Evolutionary conservation across 2,329 filamentous ascomycete genomes (phyloP), one percentile per base, ranked within the genome.

Genomic region (Venturia pyrina): DNA sequence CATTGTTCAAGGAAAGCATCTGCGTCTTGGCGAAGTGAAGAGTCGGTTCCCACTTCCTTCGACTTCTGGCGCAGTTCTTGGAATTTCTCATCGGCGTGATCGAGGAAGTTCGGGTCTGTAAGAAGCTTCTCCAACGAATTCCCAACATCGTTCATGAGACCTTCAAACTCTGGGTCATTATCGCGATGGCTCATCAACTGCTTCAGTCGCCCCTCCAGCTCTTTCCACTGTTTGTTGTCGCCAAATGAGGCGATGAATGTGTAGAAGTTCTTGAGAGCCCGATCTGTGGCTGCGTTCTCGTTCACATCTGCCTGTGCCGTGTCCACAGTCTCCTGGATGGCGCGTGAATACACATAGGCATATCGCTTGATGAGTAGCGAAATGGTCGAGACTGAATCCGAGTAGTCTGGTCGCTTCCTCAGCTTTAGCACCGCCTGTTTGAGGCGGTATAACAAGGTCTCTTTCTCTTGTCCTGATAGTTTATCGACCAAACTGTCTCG

Each of bases 41-140:
- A 89, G 53, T 89, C 86, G 0, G 81, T 82, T 1, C 87, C 85
- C 1, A 91, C 75, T 65, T 81, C 77, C 56, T 81, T 79, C 5
- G 82, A 80, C 72, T 86, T 85, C 59, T 81, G 78, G 63, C 82
- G 81, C 7, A 88, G 78, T 67, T 86, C 81, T 57, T 84, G 77
- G 65, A 88, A 81, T 68, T 89, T 85, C 68, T 87, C 84, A 5
- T 89, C 85, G 0, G 87, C 86, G 48, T 90, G 82, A 60, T 93
- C 89, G 71, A 96, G 90, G 76, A 96, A 97, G 4, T 87, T 84
- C 0, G 93, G 93, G 68, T 97, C 89, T 0, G 87, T 95, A 53
- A 98, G 79, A 74, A 97, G 87, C 68, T 89, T 87, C 72, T 96
- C 89, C 5, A 96, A 76, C 4, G 89, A 85, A 65, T 87, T 85